A percentile compares a stretch with the other conserved stretches of the same genome.
phyloP scores from a whole-genome alignment of 495 filamentous ascomycete genomes.

The Aspergillus wentii region DNA sequence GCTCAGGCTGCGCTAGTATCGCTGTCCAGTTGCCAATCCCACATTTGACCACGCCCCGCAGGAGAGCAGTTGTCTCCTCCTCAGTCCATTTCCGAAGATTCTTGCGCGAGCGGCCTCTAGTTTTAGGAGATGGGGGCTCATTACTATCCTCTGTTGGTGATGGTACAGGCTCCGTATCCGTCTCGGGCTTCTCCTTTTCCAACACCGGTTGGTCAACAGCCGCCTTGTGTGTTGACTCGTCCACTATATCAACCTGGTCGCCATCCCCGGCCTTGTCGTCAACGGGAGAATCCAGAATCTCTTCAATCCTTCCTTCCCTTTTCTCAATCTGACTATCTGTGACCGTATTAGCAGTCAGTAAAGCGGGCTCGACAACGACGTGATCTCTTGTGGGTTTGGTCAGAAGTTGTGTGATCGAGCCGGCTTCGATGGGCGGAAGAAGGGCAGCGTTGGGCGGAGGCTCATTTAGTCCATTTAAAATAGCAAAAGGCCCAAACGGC shows the following conservation, averaged over 20 bases:
- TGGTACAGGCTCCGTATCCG: too few species aligned
- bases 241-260: slow-evolving; percentile 8
- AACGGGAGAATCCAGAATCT: slow-evolving; percentile 29
- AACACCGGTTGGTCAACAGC: slow-evolving; percentile 1
- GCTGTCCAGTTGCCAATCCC: slow-evolving; percentile 86
- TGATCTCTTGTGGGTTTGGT: slow-evolving; percentile 29
- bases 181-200: slow-evolving; percentile 3
- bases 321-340: slow-evolving; percentile 29
- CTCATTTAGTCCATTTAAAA: slow-evolving; percentile 71
- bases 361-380: slow-evolving; percentile 18
- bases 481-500: slow-evolving; percentile 52
- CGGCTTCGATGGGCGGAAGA: slow-evolving; percentile 65
- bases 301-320: slow-evolving; percentile 33
- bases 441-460: slow-evolving; percentile 69
- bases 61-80: slow-evolving; percentile 72
- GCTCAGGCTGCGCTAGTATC: slow-evolving; percentile 70
- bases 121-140: slow-evolving; percentile 34
- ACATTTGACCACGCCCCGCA: slow-evolving; percentile 73
- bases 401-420: slow-evolving; percentile 38
- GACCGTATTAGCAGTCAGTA: slow-evolving; percentile 13
- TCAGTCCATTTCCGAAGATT: slow-evolving; percentile 69
- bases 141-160: slow-evolving; percentile 15
- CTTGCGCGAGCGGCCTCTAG: slow-evolving; percentile 39
- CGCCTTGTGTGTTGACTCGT: slow-evolving; percentile 5
- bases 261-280: slow-evolving; percentile 17